Evolutionary conservation across 495 filamentous ascomycete species (phyloP).

Genomic region (Parathielavia appendiculata): DNA sequence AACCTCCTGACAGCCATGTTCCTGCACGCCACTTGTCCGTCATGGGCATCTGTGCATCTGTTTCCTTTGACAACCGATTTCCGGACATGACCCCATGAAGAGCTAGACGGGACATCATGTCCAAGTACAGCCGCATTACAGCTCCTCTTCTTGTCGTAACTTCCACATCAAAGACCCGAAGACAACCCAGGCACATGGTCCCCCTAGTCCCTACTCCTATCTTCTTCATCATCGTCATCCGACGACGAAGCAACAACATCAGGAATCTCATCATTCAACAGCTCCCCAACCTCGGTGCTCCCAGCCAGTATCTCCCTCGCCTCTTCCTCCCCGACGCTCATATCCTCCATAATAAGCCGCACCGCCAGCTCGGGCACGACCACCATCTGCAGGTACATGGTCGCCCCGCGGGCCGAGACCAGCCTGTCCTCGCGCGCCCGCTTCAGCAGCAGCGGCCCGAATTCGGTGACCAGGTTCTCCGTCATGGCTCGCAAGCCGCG

Average conservation of each 20-base stretch:
- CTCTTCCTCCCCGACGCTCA: slow-evolving; percentile 58
- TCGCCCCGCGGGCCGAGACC: slow-evolving; percentile 63
- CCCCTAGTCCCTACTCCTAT: neutral
- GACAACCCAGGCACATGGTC: neutral
- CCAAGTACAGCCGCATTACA: neutral
- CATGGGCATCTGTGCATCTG: too few species aligned
- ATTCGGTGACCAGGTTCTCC: slow-evolving; percentile 58
- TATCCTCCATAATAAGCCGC: slow-evolving; percentile 77
- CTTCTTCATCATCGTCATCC: slow-evolving; percentile 35
- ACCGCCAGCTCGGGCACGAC: slow-evolving; percentile 81
- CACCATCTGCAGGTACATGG: slow-evolving; percentile 75
- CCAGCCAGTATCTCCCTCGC: slow-evolving; percentile 67
- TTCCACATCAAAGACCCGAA: neutral
- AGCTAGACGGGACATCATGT: neutral
- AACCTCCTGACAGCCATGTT: too few species aligned
- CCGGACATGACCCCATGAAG: neutral
- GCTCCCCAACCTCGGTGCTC: slow-evolving; percentile 71
- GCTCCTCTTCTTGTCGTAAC: neutral
- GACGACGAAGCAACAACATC: slow-evolving; percentile 49
- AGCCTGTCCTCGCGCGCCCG: slow-evolving; percentile 61
- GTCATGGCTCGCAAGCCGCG: slow-evolving; percentile 61
- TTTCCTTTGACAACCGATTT: neutral
- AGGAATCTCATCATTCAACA: slow-evolving; percentile 63
- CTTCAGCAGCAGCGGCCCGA: slow-evolving; percentile 57
- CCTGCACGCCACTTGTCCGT: too few species aligned